These are phyloP conservation scores for Thelonectria discophora DNA, from an alignment of 2,329 filamentous ascomycete species.

Conservation along the genomic window DNA sequence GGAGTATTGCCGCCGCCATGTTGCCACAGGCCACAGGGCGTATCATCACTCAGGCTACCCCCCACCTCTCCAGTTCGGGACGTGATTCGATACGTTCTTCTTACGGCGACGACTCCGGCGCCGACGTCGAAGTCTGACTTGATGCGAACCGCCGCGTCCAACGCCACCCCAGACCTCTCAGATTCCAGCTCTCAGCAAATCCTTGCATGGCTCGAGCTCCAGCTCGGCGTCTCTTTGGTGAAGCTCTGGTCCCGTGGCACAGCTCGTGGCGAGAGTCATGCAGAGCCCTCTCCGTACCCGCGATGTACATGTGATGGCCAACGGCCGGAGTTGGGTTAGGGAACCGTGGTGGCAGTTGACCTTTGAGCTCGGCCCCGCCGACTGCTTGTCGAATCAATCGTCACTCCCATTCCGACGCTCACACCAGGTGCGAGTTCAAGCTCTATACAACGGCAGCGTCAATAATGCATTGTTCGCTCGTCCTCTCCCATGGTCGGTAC, in stretches of 20 bases:
- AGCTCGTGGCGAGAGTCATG: constrained; percentile 41
- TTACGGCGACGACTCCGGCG: constrained; percentile 28
- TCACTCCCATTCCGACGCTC: constrained; percentile 11
- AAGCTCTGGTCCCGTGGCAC: constrained; percentile 36
- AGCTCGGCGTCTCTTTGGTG: constrained; percentile 26
- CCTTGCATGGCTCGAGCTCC: constrained; percentile 32
- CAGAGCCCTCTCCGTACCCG: constrained; percentile 26
- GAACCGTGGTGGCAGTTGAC: constrained; percentile 43
- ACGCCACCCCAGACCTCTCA: constrained; percentile 35
- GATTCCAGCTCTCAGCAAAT: constrained; percentile 32
- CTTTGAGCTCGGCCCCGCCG: constrained; percentile 42
- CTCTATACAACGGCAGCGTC: not conserved
- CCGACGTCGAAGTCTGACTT: constrained; percentile 29
- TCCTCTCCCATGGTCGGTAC: not conserved
- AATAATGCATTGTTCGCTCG: constrained; percentile 13
- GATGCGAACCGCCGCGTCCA: constrained; percentile 33
- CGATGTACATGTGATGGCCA: constrained; percentile 42
- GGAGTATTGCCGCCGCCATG: constrained; percentile 2
- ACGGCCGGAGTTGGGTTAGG: constrained; percentile 43
- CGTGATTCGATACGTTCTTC: constrained; percentile 26
- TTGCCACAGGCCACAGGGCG: constrained; percentile 24
- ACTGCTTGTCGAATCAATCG: constrained; percentile 27
- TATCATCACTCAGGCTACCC: constrained; percentile 9
- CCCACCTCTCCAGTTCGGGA: constrained; percentile 18
- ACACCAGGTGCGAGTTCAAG: constrained; percentile 9